Evolutionary conservation across 2,329 filamentous ascomycete species (phyloP).

Genomic region (Trichoderma gracile): DNA sequence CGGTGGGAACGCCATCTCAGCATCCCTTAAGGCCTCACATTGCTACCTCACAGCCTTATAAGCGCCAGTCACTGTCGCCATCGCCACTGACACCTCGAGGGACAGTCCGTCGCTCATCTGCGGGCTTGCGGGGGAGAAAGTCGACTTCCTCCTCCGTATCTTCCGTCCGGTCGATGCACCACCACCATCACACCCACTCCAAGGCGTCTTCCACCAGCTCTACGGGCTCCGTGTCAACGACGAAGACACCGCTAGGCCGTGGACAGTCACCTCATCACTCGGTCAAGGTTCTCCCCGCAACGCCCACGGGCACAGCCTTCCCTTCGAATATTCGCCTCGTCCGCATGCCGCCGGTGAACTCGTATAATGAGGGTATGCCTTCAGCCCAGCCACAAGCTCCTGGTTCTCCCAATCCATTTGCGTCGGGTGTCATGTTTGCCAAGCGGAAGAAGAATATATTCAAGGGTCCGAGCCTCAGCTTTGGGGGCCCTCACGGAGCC

Average conservation of each 20-base stretch:
- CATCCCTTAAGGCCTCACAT: slow-evolving; percentile 35
- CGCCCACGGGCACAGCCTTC: slow-evolving; percentile 73
- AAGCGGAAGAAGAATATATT: slow-evolving; percentile 80
- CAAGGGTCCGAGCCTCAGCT: slow-evolving; percentile 72
- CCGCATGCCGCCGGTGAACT: slow-evolving; percentile 55
- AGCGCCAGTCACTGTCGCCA: slow-evolving; percentile 80
- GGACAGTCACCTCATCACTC: slow-evolving; percentile 82
- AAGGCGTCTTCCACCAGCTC: slow-evolving; percentile 94
- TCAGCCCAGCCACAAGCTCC: slow-evolving; percentile 46
- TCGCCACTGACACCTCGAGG: slow-evolving; percentile 86
- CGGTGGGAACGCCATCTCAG: slow-evolving; percentile 35
- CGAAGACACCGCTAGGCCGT: slow-evolving; percentile 63
- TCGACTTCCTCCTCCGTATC: slow-evolving; percentile 95
- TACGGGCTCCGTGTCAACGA: slow-evolving; percentile 69
- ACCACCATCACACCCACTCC: slow-evolving; percentile 82
- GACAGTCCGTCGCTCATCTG: slow-evolving; percentile 78
- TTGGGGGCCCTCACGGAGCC: slow-evolving; percentile 45
- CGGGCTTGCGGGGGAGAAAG: slow-evolving; percentile 83
- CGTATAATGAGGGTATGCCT: slow-evolving; percentile 62
- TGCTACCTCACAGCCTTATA: slow-evolving; percentile 49
- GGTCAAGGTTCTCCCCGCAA: slow-evolving; percentile 92
- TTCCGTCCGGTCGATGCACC: slow-evolving; percentile 87
- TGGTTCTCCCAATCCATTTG: slow-evolving; percentile 60
- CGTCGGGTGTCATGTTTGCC: slow-evolving; percentile 68
- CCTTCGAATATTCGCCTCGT: slow-evolving; percentile 85